Base-by-base conservation (phyloP, 106 monocot species). In the Allium fistulosum region DNA sequence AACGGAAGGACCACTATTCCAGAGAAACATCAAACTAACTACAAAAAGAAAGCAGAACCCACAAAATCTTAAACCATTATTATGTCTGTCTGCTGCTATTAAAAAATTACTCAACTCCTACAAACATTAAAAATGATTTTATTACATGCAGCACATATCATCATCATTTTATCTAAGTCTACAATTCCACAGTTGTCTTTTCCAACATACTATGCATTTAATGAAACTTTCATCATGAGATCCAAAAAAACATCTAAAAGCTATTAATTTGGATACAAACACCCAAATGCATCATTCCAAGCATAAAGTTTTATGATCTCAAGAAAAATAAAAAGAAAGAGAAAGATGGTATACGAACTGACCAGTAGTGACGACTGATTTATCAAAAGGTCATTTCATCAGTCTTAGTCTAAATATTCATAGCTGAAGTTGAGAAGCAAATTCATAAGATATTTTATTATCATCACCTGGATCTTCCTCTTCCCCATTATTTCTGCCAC, bases 251-350 rank as follows among this genome's bases (percentile, higher is more conserved):
- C 37, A 37, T 37, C 37, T 37, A 37, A 37, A 37, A 37, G 37
- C 37, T 37, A 37, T 37, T 37, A 37, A 37, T 37, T 37, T 37
- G 37, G 15, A 63, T 47, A 7, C 17, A 62, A 53, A 57, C 76
- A 56, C 45, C 57, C 47, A 48, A 15, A 68, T 62, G 47, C 76
- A 70, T 76, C 53, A 70, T 70, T 62, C 69, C 58, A 46, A 49
- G 59, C 53, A 12, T 55, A 55, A 55, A 55, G 53, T 55, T 57
- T 74, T 57, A 74, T 66, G 63, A 53, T 74, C 46, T 68, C 74
- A 51, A 72, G 55, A 22, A 49, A 59, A 26, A 57, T 27, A 70
- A 22, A 66, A 51, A 18, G 46, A 73, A 48, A 61, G 46, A 73
- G 73, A 17, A 68, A 51, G 13, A 16, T 53, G 52, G 22, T 37